Base-by-base conservation (phyloP, 805 yeast genomes). In the Candida odintsovae region DNA sequence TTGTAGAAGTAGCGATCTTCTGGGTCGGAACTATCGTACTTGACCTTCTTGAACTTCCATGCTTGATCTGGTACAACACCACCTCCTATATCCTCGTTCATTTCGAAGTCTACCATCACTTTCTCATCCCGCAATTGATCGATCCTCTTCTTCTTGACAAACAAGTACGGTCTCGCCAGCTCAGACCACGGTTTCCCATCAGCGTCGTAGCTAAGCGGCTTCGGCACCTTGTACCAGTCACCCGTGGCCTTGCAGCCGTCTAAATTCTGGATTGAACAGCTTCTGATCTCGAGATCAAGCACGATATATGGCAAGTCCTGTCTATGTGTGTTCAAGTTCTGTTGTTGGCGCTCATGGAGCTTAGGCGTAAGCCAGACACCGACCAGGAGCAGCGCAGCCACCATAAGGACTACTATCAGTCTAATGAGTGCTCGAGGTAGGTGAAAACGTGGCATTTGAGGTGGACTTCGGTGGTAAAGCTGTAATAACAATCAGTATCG, bases 21-120 rank as follows among this genome's bases (percentile, higher is more conserved):
- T 6, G 52, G 42, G 13, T 40, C 43, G 6, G 43, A 22, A 2
- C 48, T 44, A 23, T 52, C 50, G 21, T 46, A 53, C 26, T 37
- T 36, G 12, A 83, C 86, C 8, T 86, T 56, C n/a, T 75, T 86
- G 8, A 80, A 75, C 7, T 83, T 62, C 1, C 80, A 69, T 21
- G 23, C 47, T 13, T 10, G 23, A 4, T 42, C 41, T 7, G 11
- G 13, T 10, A 18, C 20, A 7, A 12, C 16, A 2, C 35, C 42
- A n/a, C 46, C 40, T 3, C 43, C 38, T 5, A 47, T 49, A 43
- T 48, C 43, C 23, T 43, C 23, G 19, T 35, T 9, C n/a, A 40
- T 43, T 13, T 39, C 23, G 8, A 42, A 12, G 21, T 19, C 25
- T 8, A 23, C 25, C 4, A 52, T 13, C 2, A 47, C 55, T 12